phyloP scores from a whole-genome alignment of 2,329 filamentous ascomycete genomes.

The Penicillium sp. region DNA sequence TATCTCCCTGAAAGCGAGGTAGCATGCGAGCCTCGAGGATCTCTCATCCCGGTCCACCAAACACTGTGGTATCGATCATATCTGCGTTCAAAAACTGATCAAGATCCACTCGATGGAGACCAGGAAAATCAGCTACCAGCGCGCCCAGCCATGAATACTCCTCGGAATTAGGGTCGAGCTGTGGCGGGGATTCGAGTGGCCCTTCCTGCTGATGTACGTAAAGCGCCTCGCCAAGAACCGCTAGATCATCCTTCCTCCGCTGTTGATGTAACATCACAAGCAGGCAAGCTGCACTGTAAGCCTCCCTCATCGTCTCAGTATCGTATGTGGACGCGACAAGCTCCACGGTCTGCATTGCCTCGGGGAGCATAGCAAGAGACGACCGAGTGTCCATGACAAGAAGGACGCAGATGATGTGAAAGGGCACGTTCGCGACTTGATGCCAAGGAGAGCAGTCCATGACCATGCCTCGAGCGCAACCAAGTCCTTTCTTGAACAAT shows the following conservation, averaged over 20 bases:
- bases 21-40: background rate
- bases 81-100: conserved; percentile 42
- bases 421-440: conserved; percentile 60
- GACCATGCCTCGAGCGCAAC: conserved; percentile 49
- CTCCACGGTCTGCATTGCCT: conserved; percentile 52
- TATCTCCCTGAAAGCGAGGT: background rate
- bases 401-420: conserved; percentile 58
- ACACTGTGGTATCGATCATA: conserved; percentile 9
- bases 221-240: conserved; percentile 32
- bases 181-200: conserved; percentile 8
- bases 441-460: conserved; percentile 55
- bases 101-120: conserved; percentile 42
- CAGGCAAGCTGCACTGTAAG: conserved; percentile 53
- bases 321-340: conserved; percentile 46
- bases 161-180: conserved; percentile 24
- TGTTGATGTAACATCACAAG: conserved; percentile 54
- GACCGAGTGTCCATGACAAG: conserved; percentile 56
- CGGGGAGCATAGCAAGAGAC: conserved; percentile 50
- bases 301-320: conserved; percentile 52
- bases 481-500: conserved; percentile 47
- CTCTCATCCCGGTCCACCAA: background rate
- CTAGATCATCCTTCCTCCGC: conserved; percentile 44
- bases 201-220: conserved; percentile 23
- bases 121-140: conserved; percentile 45
- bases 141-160: conserved; percentile 44